Evolutionary conservation across 2,329 filamentous ascomycete genomes (phyloP).

Genomic region (Zasmidium citrigriseum): DNA sequence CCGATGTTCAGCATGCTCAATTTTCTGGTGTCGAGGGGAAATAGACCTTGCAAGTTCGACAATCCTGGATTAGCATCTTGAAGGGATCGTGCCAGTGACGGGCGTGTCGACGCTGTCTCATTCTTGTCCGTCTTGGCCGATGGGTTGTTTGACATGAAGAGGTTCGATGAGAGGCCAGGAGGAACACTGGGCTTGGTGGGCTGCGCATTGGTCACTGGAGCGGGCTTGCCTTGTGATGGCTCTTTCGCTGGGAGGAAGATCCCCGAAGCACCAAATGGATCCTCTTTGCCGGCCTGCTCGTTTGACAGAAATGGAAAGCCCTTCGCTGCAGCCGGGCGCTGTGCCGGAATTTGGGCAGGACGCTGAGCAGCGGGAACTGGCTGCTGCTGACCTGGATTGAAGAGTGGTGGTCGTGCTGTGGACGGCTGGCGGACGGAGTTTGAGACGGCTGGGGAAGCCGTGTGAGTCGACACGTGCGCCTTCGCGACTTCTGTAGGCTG

Average conservation of each 20-base stretch:
- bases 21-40: background rate
- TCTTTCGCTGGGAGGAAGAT: background rate
- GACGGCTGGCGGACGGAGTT: background rate
- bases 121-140: no score
- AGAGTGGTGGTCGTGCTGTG: background rate
- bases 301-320: background rate
- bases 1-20: background rate
- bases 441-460: background rate
- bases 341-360: background rate
- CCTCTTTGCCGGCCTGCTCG: background rate
- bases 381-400: background rate
- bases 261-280: background rate
- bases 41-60: background rate
- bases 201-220: background rate
- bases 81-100: background rate
- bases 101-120: no score
- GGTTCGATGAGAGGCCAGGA: background rate
- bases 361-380: background rate
- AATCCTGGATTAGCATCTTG: background rate
- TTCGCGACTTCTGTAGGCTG: slow-evolving; percentile 4
- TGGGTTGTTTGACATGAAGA: no score
- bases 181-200: background rate
- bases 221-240: no score
- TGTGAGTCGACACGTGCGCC: background rate
- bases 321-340: background rate